A percentile compares a stretch with the other conserved stretches of the same genome.
Conservation (phyloP, 768 basidiomycete genomes). For the Termitomyces sp. region DNA sequence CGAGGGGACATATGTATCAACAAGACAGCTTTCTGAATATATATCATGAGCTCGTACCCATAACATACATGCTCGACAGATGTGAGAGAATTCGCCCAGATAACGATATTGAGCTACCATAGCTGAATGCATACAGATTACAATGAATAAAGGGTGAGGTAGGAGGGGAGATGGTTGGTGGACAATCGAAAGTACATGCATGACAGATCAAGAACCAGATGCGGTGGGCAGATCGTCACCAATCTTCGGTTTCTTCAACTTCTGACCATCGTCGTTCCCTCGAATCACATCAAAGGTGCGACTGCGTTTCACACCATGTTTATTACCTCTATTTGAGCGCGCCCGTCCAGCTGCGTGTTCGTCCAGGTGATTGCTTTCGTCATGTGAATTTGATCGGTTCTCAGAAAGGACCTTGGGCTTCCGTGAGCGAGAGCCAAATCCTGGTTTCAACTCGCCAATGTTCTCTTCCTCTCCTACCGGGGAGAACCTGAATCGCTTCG, state of each 20-base stretch:
- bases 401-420: slow-evolving; percentile 1
- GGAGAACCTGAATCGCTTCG: slow-evolving; percentile 21
- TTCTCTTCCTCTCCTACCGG: slow-evolving; percentile 17
- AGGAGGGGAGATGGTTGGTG: not conserved
- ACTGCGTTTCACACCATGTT: slow-evolving; percentile 30
- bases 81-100: not conserved
- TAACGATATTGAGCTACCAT: not conserved
- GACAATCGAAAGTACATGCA: not conserved
- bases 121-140: not conserved
- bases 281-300: slow-evolving; percentile 23
- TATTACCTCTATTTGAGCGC: slow-evolving; percentile 10
- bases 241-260: slow-evolving; percentile 29
- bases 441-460: slow-evolving; percentile 1
- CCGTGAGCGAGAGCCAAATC: not conserved
- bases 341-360: not conserved
- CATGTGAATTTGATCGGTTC: not conserved
- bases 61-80: not conserved
- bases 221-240: not conserved
- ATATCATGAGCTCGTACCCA: too few relatives aligned
- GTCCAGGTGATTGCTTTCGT: not conserved
- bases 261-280: slow-evolving; percentile 22
- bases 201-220: not conserved
- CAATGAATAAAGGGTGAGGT: not conserved
- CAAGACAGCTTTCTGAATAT: not conserved
- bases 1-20: not conserved